Evolutionary conservation across 208 protist genomes (phyloP).

Genomic region (Lotmaria passim): DNA sequence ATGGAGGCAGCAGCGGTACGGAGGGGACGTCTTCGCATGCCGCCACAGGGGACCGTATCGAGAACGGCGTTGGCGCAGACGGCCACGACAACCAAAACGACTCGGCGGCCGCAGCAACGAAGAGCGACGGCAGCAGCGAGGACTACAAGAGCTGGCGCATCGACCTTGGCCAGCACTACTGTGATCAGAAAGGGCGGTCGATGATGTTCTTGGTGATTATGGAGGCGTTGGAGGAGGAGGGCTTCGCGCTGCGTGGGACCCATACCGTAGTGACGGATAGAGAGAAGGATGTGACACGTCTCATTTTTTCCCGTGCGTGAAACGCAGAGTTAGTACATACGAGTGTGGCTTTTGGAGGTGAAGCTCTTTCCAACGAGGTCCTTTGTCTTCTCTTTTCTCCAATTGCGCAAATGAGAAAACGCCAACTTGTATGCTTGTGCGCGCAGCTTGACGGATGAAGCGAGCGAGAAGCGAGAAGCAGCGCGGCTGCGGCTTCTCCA

Average conservation of each 20-base stretch:
- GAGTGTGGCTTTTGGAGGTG: no score
- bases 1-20: conserved; percentile 15
- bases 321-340: background rate
- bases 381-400: no score
- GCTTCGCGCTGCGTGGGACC: conserved; percentile 68
- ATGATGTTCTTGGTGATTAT: conserved; percentile 74
- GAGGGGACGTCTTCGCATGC: conserved; percentile 2
- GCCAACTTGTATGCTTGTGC: no score
- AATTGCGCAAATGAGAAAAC: no score
- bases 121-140: conserved; percentile 25
- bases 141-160: conserved; percentile 69
- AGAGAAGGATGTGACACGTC: conserved; percentile 73
- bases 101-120: background rate
- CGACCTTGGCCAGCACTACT: conserved; percentile 83
- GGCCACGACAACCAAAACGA: background rate
- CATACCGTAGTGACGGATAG: conserved; percentile 51
- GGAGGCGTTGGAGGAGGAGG: conserved; percentile 75
- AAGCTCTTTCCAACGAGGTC: no score
- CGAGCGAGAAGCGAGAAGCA: no score
- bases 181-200: conserved; percentile 68
- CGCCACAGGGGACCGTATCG: conserved; percentile 7
- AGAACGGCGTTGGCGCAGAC: conserved; percentile 2
- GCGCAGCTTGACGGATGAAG: no score
- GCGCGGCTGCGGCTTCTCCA: no score
- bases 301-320: conserved; percentile 76